Evolutionary conservation across 2,329 filamentous ascomycete species (phyloP).

Genomic region (Dactylellina cionopaga): DNA sequence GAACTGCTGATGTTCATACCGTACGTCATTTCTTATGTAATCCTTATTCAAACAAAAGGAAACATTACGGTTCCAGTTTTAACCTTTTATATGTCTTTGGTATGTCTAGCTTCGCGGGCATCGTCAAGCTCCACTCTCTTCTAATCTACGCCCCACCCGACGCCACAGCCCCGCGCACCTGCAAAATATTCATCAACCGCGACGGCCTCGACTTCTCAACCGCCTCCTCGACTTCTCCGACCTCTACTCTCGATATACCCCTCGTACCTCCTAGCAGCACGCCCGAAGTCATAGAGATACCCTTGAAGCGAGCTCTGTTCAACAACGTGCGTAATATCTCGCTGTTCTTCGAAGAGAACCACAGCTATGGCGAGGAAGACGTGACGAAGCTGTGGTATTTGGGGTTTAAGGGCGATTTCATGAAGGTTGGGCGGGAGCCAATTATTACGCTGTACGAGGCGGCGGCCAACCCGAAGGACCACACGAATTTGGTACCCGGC

Average conservation of each 20-base stretch:
- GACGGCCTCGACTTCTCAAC: conserved; percentile 85
- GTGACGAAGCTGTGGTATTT: conserved; percentile 82
- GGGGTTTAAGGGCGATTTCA: conserved; percentile 94
- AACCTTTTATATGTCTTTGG: conserved; percentile 3
- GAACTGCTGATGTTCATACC: conserved; percentile 93
- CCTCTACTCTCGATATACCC: conserved; percentile 79
- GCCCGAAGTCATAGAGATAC: conserved; percentile 81
- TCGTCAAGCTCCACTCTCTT: conserved; percentile 90
- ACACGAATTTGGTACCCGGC: conserved; percentile 65
- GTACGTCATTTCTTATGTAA: too few relatives aligned
- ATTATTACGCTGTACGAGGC: conserved; percentile 91
- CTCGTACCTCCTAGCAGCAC: conserved; percentile 67
- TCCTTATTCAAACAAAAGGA: too few relatives aligned
- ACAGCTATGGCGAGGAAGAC: conserved; percentile 76
- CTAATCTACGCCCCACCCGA: conserved; percentile 81
- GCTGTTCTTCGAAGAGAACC: conserved; percentile 93
- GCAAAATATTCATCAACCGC: conserved; percentile 88
- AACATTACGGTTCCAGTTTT: too few relatives aligned
- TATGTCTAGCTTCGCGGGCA: conserved; percentile 82
- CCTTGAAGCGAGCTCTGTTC: conserved; percentile 88
- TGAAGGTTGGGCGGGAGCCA: conserved; percentile 83
- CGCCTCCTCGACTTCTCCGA: conserved; percentile 74
- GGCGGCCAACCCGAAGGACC: conserved; percentile 89
- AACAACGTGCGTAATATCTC: conserved; percentile 82
- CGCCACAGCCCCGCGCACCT: conserved; percentile 77